phyloP scores from a whole-genome alignment of 1,284 basidiomycete genomes.

The Ganoderma lucidum region DNA sequence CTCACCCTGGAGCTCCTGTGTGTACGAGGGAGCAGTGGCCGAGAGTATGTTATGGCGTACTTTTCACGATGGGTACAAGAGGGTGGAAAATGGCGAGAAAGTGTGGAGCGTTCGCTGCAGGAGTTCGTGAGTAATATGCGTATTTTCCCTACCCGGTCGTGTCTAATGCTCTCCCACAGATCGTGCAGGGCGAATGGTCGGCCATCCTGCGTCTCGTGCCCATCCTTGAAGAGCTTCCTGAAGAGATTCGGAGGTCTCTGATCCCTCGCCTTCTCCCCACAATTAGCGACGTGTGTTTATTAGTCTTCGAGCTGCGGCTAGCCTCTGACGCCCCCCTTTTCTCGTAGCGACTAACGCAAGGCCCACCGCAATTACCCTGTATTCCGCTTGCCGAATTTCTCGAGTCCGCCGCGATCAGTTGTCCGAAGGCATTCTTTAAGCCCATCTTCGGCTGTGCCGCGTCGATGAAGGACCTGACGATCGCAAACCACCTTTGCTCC shows the following conservation, averaged over 20 bases:
- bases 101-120: slow-evolving; percentile 51
- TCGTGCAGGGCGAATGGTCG: slow-evolving; percentile 53
- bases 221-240: slow-evolving; percentile 53
- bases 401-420: slow-evolving; percentile 54
- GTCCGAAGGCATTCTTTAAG: slow-evolving; percentile 78
- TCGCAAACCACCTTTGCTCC: slow-evolving; percentile 65
- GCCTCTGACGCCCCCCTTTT: neutral
- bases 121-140: slow-evolving; percentile 47
- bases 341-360: slow-evolving; percentile 53
- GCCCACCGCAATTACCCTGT: slow-evolving; percentile 56
- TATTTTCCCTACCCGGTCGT: slow-evolving; percentile 2
- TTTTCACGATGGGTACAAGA: slow-evolving; percentile 53
- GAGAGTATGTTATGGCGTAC: slow-evolving; percentile 41
- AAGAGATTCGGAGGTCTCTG: slow-evolving; percentile 49
- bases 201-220: slow-evolving; percentile 49
- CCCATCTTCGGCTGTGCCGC: slow-evolving; percentile 77
- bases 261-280: slow-evolving; percentile 50
- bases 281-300: slow-evolving; percentile 58
- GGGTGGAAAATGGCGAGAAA: slow-evolving; percentile 49
- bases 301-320: neutral
- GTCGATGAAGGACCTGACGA: slow-evolving; percentile 62
- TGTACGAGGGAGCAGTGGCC: slow-evolving; percentile 41
- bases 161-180: slow-evolving; percentile 41
- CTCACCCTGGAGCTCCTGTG: slow-evolving; percentile 52
- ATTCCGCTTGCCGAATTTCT: slow-evolving; percentile 57